A percentile compares a stretch with the other conserved stretches of the same genome.
phyloP scores from a whole-genome alignment of 75 land plant species.

The Larix kaempferi region DNA sequence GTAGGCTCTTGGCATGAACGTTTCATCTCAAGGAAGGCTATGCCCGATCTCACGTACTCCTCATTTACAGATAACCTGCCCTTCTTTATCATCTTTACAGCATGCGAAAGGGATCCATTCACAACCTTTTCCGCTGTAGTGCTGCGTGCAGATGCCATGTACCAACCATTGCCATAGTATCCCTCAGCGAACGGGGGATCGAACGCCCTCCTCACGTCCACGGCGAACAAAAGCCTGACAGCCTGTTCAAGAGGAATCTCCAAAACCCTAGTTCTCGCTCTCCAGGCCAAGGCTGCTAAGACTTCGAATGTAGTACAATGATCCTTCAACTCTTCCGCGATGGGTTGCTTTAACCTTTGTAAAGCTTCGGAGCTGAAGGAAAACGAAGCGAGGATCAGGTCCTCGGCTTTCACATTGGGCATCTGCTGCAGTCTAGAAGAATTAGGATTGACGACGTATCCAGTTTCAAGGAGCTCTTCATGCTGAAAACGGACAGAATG shows the following conservation, averaged over 20 bases:
- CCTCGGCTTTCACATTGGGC: not conserved
- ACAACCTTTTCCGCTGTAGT: not conserved
- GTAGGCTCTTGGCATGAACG: not conserved
- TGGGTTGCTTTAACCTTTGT: not conserved
- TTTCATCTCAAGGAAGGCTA: not conserved
- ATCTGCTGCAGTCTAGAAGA: not conserved
- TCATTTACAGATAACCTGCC: not conserved
- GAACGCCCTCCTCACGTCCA: conserved; percentile 18
- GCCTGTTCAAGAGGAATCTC: not conserved
- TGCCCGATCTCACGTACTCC: not conserved
- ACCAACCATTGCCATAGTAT: conserved; percentile 17
- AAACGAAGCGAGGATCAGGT: not conserved
- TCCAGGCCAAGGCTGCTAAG: conserved; percentile 23
- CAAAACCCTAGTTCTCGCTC: conserved; percentile 5
- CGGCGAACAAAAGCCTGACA: conserved; percentile 14
- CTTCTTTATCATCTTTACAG: not conserved
- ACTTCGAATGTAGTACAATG: conserved; percentile 10
- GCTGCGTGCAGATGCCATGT: not conserved
- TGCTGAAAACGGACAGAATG: not conserved
- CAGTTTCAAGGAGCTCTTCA: not conserved
- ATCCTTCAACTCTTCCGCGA: not conserved
- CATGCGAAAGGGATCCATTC: not conserved
- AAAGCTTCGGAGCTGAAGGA: not conserved
- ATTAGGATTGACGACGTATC: too few relatives aligned
- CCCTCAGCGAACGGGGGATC: conserved; percentile 14